Base-by-base conservation (phyloP, 129 eudicot genomes). In the Chrysanthemum lavandulifolium region DNA sequence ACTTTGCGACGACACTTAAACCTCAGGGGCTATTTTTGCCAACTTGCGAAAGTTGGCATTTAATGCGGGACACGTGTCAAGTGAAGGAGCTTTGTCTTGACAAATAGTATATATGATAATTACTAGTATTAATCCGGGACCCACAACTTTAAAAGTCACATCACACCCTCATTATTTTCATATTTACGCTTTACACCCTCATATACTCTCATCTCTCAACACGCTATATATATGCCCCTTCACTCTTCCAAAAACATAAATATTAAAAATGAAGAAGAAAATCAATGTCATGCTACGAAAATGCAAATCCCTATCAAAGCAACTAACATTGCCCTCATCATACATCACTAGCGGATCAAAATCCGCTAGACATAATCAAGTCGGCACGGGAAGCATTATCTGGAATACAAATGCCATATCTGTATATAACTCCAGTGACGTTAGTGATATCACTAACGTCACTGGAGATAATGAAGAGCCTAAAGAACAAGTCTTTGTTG, bases 261-360 rank as follows among this genome's bases (percentile, higher is more conserved):
- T 10, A 64, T 43, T 40, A 33, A 43, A n/a, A 64, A 91, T 91
- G 97, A 88, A 91, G 84, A 91, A 84, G 85, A 40, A 40, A 40
- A 64, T 88, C 31, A 80, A 83, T 52, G 18, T 74, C 51, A 31
- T 91, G 55, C 68, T 91, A 54, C 65, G 87, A 31, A 91, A 84
- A 78, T 91, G 95, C 85, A 91, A 91, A 74, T 75, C 89, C 19
- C 47, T 91, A 69, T 91, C 97, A 0, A 80, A 85, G 65, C 92
- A 88, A 50, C 65, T 91, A 14, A 68, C 80, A 0, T 82, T 88
- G 16, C 78, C 67, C 8, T 79, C 89, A 10, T 91, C 97, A 1
- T 82, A 69, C 6, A 80, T 69, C 54, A 84, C 85, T 54, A 57
- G 78, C 47, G 76, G 95, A 80, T 91, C 97, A 21, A 86, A 84